These are phyloP conservation scores for Talaromyces sp. DNA, from an alignment of 2,329 filamentous ascomycete species.

Conservation along the genomic window DNA sequence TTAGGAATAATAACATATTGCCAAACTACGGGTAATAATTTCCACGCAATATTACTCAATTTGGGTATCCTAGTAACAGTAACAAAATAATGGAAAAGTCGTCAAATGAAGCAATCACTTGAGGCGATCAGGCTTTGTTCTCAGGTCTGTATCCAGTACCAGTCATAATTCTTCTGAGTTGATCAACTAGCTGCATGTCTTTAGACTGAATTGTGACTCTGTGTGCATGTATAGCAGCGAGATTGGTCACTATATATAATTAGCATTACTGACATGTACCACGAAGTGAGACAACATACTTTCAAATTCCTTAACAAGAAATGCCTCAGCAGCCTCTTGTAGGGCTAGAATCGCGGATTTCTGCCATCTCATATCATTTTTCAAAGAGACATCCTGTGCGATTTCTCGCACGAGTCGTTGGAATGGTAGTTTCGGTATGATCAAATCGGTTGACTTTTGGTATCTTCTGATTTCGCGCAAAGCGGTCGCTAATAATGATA, in stretches of 20 bases:
- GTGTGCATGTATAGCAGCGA: background rate
- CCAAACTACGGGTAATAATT: background rate
- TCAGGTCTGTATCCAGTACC: background rate
- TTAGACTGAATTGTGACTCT: background rate
- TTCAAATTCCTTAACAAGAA: background rate
- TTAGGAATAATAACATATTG: background rate
- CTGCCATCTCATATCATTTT: background rate
- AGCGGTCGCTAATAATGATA: background rate
- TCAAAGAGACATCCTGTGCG: background rate
- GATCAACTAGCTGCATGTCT: background rate
- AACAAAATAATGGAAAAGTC: too few species aligned
- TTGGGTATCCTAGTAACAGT: too few species aligned
- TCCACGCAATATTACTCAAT: too few species aligned
- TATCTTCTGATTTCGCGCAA: background rate
- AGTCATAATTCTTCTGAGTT: background rate
- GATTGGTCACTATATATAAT: background rate
- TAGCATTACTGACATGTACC: background rate
- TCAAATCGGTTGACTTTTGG: background rate
- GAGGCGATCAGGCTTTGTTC: too few species aligned
- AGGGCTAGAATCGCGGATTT: background rate
- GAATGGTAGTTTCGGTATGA: background rate
- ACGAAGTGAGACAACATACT: background rate
- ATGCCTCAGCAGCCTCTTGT: background rate
- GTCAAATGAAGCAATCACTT: too few species aligned
- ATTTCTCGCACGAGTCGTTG: background rate